Conservation (phyloP, 768 basidiomycete species). For the Lactarius evosmus region DNA sequence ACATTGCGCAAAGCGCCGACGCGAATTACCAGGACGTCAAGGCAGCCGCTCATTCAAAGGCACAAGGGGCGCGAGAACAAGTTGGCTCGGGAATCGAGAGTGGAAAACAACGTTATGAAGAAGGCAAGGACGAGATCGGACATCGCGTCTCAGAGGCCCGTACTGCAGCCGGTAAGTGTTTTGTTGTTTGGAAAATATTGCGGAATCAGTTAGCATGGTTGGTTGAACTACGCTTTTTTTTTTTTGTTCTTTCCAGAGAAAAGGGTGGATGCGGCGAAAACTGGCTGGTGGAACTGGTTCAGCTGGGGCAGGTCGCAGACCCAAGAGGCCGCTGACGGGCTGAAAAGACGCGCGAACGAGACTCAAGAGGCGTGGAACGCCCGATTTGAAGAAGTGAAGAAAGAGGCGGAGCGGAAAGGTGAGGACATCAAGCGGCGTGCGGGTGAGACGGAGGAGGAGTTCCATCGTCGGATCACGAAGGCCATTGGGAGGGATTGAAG, state of each 20-base stretch:
- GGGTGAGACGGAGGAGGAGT: slow-evolving; percentile 26
- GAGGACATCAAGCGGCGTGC: slow-evolving; percentile 22
- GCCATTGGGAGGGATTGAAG: slow-evolving; percentile 17
- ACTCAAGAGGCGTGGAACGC: slow-evolving; percentile 17
- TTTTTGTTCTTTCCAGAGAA: not conserved
- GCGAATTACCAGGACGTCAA: slow-evolving; percentile 18
- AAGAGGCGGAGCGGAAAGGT: slow-evolving; percentile 17
- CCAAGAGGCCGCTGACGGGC: slow-evolving; percentile 12
- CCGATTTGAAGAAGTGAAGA: slow-evolving; percentile 25
- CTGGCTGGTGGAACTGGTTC: slow-evolving; percentile 15
- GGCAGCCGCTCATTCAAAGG: slow-evolving; percentile 3
- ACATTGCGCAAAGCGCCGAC: not conserved
- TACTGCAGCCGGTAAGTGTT: slow-evolving; percentile 8
- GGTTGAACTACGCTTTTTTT: not conserved
- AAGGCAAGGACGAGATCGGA: slow-evolving; percentile 3
- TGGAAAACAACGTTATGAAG: slow-evolving; percentile 16
- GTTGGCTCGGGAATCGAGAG: slow-evolving; percentile 9
- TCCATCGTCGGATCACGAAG: slow-evolving; percentile 19
- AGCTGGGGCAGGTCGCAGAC: slow-evolving; percentile 22
- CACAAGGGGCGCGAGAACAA: slow-evolving; percentile 5
- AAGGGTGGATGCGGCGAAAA: slow-evolving; percentile 20
- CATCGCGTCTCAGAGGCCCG: slow-evolving; percentile 5
- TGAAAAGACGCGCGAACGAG: slow-evolving; percentile 23
- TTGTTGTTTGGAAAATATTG: not conserved
- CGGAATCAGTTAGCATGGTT: too few relatives aligned